Base-by-base conservation (phyloP, 1,139 yeast genomes). In the Kodamaea ohmeri region DNA sequence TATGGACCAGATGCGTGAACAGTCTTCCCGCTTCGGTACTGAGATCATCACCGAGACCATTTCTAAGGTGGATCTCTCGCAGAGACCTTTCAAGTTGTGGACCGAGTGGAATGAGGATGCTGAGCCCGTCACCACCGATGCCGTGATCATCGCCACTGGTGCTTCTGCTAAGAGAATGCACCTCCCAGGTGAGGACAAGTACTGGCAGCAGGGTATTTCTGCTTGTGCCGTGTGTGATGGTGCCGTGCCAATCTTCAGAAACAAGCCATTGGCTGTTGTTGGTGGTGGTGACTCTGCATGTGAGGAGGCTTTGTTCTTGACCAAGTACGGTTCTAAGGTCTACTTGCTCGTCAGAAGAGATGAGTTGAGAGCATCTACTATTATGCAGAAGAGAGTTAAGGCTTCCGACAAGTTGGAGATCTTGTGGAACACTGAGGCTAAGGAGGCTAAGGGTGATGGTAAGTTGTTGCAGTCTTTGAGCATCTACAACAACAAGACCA, bases 191-290 rank as follows among this genome's bases (percentile, higher is more conserved):
- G 98, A 92, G 71, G 97, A 92, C 48, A 77, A 79, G 33, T 92
- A 92, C 78, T 92, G 98, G 98, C 98, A 92, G 73, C 87, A 85
- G 63, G 98, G 98, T 63, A 92, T 92, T 52, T 86, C 96, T 49
- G 98, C 98, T 15, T 92, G 98, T 75, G 98, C 98, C 36, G 98
- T 92, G 45, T 92, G 98, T 71, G 98, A 92, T 61, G 98, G 98
- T 65, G 98, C 98, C 25, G 96, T 92, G 32, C 98, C 98, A 55
- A 89, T 92, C 56, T 92, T 92, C 74, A 84, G 97, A 76, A 86
- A 92, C 74, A 86, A 89, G 67, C 97, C 98, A 30, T 78, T 92
- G 58, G 97, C 96, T 13, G 98, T 92, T 42, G 73, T 92, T 53
- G 98, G 98, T 46, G 98, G 98, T 52, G 98, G 98, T 63, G 98